Evolutionary conservation across 192 early-diverging fungal genomes (phyloP), one percentile per base, ranked within the genome.

Genomic region (Coemansia sp.): DNA sequence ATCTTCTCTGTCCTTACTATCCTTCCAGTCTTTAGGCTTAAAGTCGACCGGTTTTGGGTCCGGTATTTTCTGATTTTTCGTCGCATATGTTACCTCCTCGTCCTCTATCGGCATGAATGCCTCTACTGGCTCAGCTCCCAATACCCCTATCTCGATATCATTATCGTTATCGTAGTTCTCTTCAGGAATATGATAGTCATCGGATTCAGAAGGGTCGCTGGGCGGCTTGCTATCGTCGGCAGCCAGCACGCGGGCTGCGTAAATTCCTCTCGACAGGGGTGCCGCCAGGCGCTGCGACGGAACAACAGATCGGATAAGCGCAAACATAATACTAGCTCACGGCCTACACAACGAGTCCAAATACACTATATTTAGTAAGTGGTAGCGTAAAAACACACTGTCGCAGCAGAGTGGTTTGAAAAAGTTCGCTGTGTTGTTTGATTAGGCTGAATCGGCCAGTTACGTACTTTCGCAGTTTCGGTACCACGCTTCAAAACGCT

Each of bases 101-200:
- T 12, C 48, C 9, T 51, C 41, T n/a, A 49, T 35, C 11, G 52
- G 62, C 39, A 43, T 39, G 45, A 59, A 27, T 37, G 61, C 55
- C 62, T 51, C 7, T 26, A 71, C 41, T 3, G 69, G 58, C 51
- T 71, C 69, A 2, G 62, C 62, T 26, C 69, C 58, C 41, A 71
- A 52, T 6, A 71, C 63, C 16, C 17, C 29, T 17, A 47, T 1
- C 19, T 55, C 14, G 22, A 55, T 31, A 0, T 16, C 53, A 12
- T 41, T 11, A 26, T 57, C 56, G 6, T 38, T 37, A 8, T 38
- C 37, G 41, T 45, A 12, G 41, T n/a, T 45, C 35, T 39, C 35
- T 22, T 61, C 68, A 12, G 61, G 25, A 11, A 14, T 7, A 4
- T 27, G 6, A 1, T 12, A 12, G 16, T 43, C 23, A 3, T 64